phyloP scores from a whole-genome alignment of 2,329 filamentous ascomycete species.

The Aspergillus sp. region DNA sequence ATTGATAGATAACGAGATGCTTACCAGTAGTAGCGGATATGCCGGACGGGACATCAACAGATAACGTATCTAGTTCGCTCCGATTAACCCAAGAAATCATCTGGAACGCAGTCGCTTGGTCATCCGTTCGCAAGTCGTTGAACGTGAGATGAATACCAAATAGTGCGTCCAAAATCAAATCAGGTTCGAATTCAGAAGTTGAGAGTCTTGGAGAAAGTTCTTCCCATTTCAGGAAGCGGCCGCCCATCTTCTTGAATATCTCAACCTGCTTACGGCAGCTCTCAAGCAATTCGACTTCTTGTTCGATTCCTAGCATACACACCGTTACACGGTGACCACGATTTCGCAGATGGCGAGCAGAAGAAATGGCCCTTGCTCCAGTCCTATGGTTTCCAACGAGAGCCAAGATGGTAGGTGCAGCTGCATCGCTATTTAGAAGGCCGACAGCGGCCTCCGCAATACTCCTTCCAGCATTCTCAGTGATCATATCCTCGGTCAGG shows the following conservation, averaged over 20 bases:
- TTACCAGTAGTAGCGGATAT: constrained; percentile 76
- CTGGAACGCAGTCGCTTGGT: constrained; percentile 81
- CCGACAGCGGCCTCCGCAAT: constrained; percentile 79
- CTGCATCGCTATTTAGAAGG: constrained; percentile 58
- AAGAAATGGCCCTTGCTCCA: constrained; percentile 79
- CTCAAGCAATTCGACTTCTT: constrained; percentile 76
- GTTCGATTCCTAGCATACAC: constrained; percentile 80
- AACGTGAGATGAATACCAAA: constrained; percentile 85
- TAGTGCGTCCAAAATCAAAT: constrained; percentile 84
- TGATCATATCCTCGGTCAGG: constrained; percentile 83
- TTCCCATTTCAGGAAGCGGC: constrained; percentile 65
- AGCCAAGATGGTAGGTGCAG: constrained; percentile 65
- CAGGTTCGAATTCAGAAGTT: constrained; percentile 64
- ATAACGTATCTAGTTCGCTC: constrained; percentile 76
- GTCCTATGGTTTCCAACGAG: constrained; percentile 95
- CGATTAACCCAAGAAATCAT: constrained; percentile 94
- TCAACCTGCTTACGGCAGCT: constrained; percentile 78
- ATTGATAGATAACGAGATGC: constrained; percentile 45
- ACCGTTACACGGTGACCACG: constrained; percentile 78
- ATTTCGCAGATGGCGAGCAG: constrained; percentile 81
- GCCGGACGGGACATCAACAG: constrained; percentile 88
- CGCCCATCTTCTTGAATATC: constrained; percentile 80
- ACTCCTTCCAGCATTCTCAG: constrained; percentile 85
- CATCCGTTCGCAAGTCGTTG: constrained; percentile 78
- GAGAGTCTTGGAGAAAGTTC: constrained; percentile 53